Percentiles rank a stretch among this genome's conserved stretches.
These are phyloP conservation scores for Exophiala alcalophila DNA, from an alignment of 2,329 filamentous ascomycete genomes.

Conservation along the genomic window DNA sequence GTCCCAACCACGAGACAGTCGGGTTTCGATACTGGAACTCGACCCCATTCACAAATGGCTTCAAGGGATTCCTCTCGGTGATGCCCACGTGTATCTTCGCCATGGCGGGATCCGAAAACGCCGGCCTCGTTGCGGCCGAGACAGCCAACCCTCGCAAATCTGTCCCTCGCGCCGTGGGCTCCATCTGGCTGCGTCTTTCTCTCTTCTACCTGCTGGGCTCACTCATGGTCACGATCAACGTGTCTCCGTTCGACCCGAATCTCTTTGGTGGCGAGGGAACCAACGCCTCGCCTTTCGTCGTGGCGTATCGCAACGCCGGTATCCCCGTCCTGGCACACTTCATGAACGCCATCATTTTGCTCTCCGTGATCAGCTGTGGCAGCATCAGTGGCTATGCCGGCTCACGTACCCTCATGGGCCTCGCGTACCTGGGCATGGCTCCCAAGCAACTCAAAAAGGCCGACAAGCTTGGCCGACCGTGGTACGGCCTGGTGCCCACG, in stretches of 20 bases:
- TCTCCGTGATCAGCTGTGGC: conserved; percentile 65
- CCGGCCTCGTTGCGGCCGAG: conserved; percentile 45
- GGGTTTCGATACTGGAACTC: conserved; percentile 49
- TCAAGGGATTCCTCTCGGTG: conserved; percentile 43
- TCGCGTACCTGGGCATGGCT: conserved; percentile 42
- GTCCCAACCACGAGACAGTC: conserved; percentile 37
- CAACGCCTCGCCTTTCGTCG: conserved; percentile 57
- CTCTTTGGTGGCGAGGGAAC: conserved; percentile 44
- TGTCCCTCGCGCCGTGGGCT: conserved; percentile 45
- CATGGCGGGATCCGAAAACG: conserved; percentile 47
- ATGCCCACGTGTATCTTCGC: conserved; percentile 41
- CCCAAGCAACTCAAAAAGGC: conserved; percentile 39
- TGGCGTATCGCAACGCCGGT: conserved; percentile 65
- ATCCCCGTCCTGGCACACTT: conserved; percentile 65
- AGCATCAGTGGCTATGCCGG: conserved; percentile 61
- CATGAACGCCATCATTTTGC: conserved; percentile 72
- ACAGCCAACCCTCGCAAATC: conserved; percentile 44
- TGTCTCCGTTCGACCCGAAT: conserved; percentile 40
- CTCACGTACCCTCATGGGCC: conserved; percentile 49
- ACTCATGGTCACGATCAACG: conserved; percentile 46
- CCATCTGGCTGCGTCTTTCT: conserved; percentile 47
- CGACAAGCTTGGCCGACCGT: conserved; percentile 32
- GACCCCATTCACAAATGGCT: conserved; percentile 44
- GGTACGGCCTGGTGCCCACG: conserved; percentile 58
- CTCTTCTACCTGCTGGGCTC: conserved; percentile 48